phyloP scores from a whole-genome alignment of 495 filamentous ascomycete genomes.

The Parmelia sp. region DNA sequence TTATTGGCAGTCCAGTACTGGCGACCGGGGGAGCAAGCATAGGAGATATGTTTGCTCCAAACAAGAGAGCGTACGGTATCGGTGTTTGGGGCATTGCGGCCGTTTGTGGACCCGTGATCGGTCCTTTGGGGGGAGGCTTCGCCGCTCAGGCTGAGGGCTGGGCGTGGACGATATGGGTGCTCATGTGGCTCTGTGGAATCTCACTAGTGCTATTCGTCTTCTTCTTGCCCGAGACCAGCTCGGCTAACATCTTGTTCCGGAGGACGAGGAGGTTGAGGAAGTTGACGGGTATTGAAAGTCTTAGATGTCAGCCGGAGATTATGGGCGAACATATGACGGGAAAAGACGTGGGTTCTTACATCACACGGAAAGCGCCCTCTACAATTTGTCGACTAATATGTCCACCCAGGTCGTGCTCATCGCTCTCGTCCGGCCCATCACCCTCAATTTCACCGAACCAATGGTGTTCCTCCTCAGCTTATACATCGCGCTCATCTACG shows the following conservation, averaged over 20 bases:
- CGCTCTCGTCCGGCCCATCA: slow-evolving; percentile 39
- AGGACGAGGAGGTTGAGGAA: slow-evolving; percentile 28
- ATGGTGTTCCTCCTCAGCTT: slow-evolving; percentile 48
- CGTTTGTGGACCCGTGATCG: slow-evolving; percentile 39
- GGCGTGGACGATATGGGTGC: slow-evolving; percentile 45
- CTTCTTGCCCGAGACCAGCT: slow-evolving; percentile 27
- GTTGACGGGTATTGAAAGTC: slow-evolving; percentile 33
- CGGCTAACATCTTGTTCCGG: slow-evolving; percentile 31
- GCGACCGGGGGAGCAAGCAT: slow-evolving; percentile 35
- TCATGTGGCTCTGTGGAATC: slow-evolving; percentile 29
- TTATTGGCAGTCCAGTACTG: slow-evolving; percentile 32
- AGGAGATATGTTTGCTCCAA: slow-evolving; percentile 27
- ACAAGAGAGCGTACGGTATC: slow-evolving; percentile 25
- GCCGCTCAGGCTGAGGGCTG: slow-evolving; percentile 33
- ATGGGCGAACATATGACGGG: slow-evolving; percentile 30
- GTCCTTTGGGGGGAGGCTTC: slow-evolving; percentile 41
- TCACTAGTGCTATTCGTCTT: slow-evolving; percentile 31
- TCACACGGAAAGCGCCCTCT: neutral
- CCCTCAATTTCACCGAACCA: slow-evolving; percentile 43
- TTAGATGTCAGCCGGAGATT: slow-evolving; percentile 39
- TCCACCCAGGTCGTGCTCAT: slow-evolving; percentile 28
- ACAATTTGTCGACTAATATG: neutral
- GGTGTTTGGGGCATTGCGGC: slow-evolving; percentile 32
- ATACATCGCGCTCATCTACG: slow-evolving; percentile 50
- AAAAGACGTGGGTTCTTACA: slow-evolving; percentile 26